Evolutionary conservation across 2,329 filamentous ascomycete species (phyloP), one percentile per base, ranked within the genome.

Genomic region (Amesomyces nigricolor): DNA sequence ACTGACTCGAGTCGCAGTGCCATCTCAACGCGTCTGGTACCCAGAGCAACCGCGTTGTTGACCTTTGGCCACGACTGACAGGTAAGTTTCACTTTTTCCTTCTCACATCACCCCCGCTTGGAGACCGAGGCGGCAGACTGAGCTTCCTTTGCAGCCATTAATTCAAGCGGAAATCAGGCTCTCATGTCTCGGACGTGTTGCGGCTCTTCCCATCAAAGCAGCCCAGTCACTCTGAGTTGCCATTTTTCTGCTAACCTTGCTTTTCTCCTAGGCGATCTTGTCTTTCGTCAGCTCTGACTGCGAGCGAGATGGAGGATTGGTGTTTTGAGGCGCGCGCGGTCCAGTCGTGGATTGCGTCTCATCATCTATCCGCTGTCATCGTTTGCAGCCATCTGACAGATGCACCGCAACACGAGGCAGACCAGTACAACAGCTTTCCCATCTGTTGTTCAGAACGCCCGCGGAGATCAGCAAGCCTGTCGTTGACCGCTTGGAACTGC

Each of bases 401-500:
- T 8, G 29, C 6, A 37, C 30, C 40, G 35, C 30, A 43, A 5
- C 39, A 17, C 45, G 14, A 8, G 17, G 30, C 22, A 35, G 30
- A 54, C 52, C 26, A 54, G 30, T 22, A 13, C 11, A 46, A 40
- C 16, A 13, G 17, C 11, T 32, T 14, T 11, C 10, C 44, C 44
- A 35, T 53, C 44, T 14, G 37, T 52, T 40, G 11, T 38, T 19
- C 22, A 16, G n/a, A 26, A 44, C 30, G 29, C 13, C 5, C 45
- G 52, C 32, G 40, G 46, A 54, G 19, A 54, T 38, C 11, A 46
- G 47, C 10, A 30, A 22, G 30, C 30, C n/a, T 39, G 11, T n/a
- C 29, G 32, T n/a, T n/a, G 39, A 50, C 53, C 22, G 7, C 53
- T 46, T 46, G 47, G 43, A 55, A 35, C 47, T 45, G 37, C 40